Evolutionary conservation across 2,329 filamentous ascomycete genomes (phyloP), one percentile per base, ranked within the genome.

Genomic region (Fusarium pseudocircinatum): DNA sequence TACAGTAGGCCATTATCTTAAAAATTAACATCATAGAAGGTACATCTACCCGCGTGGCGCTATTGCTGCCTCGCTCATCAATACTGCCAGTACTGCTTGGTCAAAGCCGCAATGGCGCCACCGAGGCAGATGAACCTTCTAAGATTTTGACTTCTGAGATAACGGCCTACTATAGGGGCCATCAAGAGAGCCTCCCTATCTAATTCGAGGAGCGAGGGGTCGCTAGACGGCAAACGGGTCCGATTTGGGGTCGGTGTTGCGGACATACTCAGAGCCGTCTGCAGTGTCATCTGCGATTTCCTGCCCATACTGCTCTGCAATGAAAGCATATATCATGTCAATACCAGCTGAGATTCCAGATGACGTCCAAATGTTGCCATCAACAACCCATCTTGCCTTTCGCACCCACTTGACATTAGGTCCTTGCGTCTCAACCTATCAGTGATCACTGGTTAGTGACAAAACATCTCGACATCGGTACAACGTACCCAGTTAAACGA

Each of bases 301-400:
- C 47, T 86, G 83, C 2, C 90, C 89, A 79, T 86, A 92, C 20
- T 78, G 64, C 2, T 72, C 68, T 4, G 71, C 65, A 20, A 80
- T 73, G 34, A 81, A 83, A 0, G 78, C 81, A 65, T 79, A 82
- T 16, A 77, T 80, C 80, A 82, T 82, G 61, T 83, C 82, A 6
- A 83, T 82, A 10, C 82, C 82, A 2, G 81, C 80, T 58, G 85
- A 86, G 11, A 92, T 86, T 0, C 90, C 90, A 0, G 88, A 89
- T 4, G 86, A 87, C 1, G 87, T 90, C 89, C 90, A 92, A 4
- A 91, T 82, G 61, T 91, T 89, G 4, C 87, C 89, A 77, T 91
- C 88, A 0, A 81, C 82, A 0, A 90, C 87, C 90, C 90, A 92
- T 50, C 90, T 83, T 14, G 90, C 90, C 47, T 84, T 82, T 1